Base-by-base conservation (phyloP, 1,139 yeast species). In the Yamadazyma taylorii region DNA sequence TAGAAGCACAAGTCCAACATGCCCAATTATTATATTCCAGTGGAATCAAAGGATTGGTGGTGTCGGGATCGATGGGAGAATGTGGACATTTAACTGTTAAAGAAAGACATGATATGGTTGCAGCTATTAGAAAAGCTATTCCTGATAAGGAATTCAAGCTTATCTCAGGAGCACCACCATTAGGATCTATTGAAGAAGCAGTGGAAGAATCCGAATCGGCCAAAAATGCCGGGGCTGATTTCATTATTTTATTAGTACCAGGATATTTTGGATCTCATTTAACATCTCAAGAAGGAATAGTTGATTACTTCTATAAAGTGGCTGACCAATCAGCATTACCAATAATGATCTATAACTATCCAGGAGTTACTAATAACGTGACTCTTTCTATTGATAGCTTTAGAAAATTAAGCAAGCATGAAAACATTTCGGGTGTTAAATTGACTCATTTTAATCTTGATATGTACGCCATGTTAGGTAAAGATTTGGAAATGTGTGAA, bases 31-130 rank as follows among this genome's bases (percentile, higher is more conserved):
- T 75, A 30, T 59, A 69, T 39, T 49, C 57, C 12, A 58, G 53
- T 37, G 79, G 79, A 4, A 64, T 75, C 43, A 52, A 55, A 35
- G 80, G 80, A 16, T 56, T 69, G 11, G 75, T 73, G 8, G 54
- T 73, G 10, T 62, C 71, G 42, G 80, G 80, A 3, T 71, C 79
- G 26, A 74, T 63, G 51, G 73, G 72, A 17, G 73, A 67, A 46
- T 61, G 65, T 15, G 56, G 62, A 13, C 68, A 66, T 43, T 47
- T 58, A 48, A 62, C 65, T 3, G 53, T 51, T 44, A 50, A 53
- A 41, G 78, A 67, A 47, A 53, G 72, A 42, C 47, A 47, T 17
- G 37, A 47, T 2, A 43, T 63, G 16, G 55, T 66, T 15, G 45
- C 41, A 7, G 45, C 49, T 11, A 32, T 55, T 10, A 53, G 51